A percentile compares a stretch with the other conserved stretches of the same genome.
Conservation (phyloP, 805 yeast species). For the Sugiyamaella floridensis region DNA sequence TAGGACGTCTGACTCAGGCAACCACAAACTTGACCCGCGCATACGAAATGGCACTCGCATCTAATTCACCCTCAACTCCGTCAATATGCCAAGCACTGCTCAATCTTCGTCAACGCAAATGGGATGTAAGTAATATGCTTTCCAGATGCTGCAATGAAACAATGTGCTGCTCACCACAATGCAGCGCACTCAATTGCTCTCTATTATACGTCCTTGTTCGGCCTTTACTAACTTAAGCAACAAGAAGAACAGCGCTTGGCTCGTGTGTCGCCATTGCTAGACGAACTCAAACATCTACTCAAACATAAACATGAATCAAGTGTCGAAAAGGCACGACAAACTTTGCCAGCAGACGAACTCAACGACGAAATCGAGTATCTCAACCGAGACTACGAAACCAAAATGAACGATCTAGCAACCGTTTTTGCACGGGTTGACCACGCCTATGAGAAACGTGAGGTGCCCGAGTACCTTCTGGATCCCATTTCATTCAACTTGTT, state of each 20-base stretch:
- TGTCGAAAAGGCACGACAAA: constrained; percentile 9
- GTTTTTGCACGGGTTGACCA: constrained; percentile 22
- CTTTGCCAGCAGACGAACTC: constrained; percentile 14
- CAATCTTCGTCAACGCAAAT: constrained; percentile 20
- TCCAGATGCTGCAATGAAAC: too few species aligned
- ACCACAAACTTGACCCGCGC: constrained; percentile 23
- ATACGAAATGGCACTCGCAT: constrained; percentile 23
- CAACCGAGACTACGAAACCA: constrained; percentile 15
- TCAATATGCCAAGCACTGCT: constrained; percentile 22
- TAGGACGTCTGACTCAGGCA: constrained; percentile 26
- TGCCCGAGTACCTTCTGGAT: constrained; percentile 36
- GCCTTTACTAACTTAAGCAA: not conserved
- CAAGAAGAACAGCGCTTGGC: constrained; percentile 21
- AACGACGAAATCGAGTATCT: constrained; percentile 19
- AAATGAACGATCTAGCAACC: constrained; percentile 15
- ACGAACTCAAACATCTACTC: constrained; percentile 22
- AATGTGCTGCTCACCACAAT: too few species aligned
- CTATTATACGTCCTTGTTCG: not conserved
- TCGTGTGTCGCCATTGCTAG: constrained; percentile 19
- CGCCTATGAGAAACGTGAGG: constrained; percentile 21
- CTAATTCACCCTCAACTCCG: constrained; percentile 25
- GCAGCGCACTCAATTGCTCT: too few species aligned
- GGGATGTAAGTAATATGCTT: constrained; percentile 15
- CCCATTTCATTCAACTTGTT: constrained; percentile 38
- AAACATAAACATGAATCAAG: constrained; percentile 7